Evolutionary conservation across 2,329 filamentous ascomycete genomes (phyloP), one percentile per base, ranked within the genome.

Genomic region (Laburnicola sp.): DNA sequence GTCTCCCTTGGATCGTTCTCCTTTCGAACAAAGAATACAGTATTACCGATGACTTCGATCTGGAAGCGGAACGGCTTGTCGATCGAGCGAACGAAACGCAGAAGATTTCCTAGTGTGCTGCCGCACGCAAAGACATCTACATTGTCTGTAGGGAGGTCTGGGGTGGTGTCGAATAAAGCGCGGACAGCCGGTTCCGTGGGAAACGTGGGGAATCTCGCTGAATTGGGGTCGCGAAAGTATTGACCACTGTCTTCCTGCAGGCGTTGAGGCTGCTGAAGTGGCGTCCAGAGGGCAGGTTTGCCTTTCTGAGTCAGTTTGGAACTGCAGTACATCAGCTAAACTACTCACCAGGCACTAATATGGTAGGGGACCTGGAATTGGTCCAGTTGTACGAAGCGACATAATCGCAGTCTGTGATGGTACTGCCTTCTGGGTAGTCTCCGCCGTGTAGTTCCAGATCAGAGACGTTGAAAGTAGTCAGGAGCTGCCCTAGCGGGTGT

Each of bases 11-110:
- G 83, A 0, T 80, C 78, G 38, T 82, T 84, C 59, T 87, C 85
- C 22, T 81, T 77, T 1, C 86, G 81, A 9, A 86, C 67, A 42
- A 90, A 78, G 69, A 89, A 86, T 0, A 87, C 76, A 0, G 82
- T 84, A 1, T 78, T 73, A 1, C 77, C 78, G 1, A 88, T 69
- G 0, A 75, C 65, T 53, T 88, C 80, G 3, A 86, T 75, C 2
- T 81, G 71, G 52, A 87, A 82, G 2, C 85, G 78, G 58, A 88
- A 88, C 0, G 75, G 47, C 40, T 75, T 74, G 10, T 78, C 71
- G 1, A 74, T 53, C 0, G 73, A 73, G 2, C 76, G 70, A 3
- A 76, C 72, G 55, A 86, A 87, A 1, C 82, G 76, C 1, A 87
- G 70, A 0, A 89, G 76, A 60, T 82, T 86, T 0, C 83, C 81